Base-by-base conservation (phyloP, 2,329 filamentous ascomycete species). In the Fusarium paranaense region DNA sequence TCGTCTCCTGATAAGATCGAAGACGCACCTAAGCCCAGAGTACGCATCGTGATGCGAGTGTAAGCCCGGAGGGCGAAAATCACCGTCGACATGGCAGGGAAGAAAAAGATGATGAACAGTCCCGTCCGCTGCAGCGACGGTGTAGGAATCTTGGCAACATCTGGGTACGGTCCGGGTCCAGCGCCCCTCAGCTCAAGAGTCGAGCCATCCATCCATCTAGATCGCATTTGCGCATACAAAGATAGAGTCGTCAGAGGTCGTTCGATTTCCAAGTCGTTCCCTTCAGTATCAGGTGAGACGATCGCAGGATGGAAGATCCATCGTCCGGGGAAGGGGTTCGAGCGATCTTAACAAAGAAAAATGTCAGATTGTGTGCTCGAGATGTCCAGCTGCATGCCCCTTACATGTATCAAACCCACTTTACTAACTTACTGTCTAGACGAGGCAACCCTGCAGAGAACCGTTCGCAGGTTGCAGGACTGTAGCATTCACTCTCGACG, bases 71-170 rank as follows among this genome's bases (percentile, higher is more conserved):
- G 62, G 5, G 65, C 57, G 14, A 78, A 75, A 3, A 78, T 52
- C 2, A 82, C 42, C 47, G 80, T 65, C 11, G 80, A 78, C 18
- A 83, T 37, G 6, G 67, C 65, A 1, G 82, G 81, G 14, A 82
- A 81, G 56, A 81, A 64, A 68, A 83, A 81, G 20, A 80, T 73
- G 50, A 82, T 70, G 35, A 78, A 78, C 4, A 82, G 62, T 1
- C 77, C 81, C 13, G 68, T 68, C 8, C 71, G 62, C 52, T 83
- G 82, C n/a, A 81, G 78, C 18, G 79, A 69, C 22, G 80, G 78
- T 13, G 81, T 82, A 5, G 80, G 81, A 18, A 82, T 80, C 54
- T 76, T 75, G 40, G 74, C 62, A 7, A 79, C 77, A 56, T 81
- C 71, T 2, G 72, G 75, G 22, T 74, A 74, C 11, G 77, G 71